phyloP scores from a whole-genome alignment of 2,329 filamentous ascomycete genomes.

The Colletotrichum higginsianum region DNA sequence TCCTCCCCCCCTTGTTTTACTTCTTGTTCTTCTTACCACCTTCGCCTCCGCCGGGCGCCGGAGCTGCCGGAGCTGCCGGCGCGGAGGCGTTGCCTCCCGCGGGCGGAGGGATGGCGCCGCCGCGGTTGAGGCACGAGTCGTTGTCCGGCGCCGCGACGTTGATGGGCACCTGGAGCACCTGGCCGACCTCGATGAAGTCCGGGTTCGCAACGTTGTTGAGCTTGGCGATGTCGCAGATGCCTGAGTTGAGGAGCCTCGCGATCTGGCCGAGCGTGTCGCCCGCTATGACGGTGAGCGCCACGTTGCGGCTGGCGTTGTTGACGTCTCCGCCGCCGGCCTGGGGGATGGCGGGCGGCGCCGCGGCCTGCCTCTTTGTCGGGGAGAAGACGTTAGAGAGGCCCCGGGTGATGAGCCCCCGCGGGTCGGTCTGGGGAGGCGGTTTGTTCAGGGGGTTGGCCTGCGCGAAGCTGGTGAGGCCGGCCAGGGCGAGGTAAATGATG shows the following conservation, averaged over 20 bases:
- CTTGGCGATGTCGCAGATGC: conserved; percentile 39
- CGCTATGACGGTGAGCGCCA: conserved; percentile 9
- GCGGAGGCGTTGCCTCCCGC: background rate
- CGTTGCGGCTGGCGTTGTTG: conserved; percentile 27
- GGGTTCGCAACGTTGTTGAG: conserved; percentile 33
- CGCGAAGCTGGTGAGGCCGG: conserved; percentile 18
- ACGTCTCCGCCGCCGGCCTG: background rate
- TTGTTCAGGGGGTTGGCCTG: conserved; percentile 21
- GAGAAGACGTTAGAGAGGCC: conserved; percentile 8
- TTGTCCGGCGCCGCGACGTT: conserved; percentile 36
- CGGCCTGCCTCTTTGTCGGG: conserved; percentile 17
- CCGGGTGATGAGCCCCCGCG: conserved; percentile 18
- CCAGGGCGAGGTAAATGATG: conserved; percentile 20
- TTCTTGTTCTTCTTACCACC: conserved; percentile 1
- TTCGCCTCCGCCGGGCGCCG: background rate
- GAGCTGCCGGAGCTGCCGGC: background rate
- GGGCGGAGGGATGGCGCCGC: conserved; percentile 21
- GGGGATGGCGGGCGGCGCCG: background rate
- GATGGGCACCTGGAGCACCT: conserved; percentile 23
- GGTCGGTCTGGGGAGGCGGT: background rate
- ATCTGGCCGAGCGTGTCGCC: conserved; percentile 35
- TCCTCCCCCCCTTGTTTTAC: background rate
- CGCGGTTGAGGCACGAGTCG: conserved; percentile 28
- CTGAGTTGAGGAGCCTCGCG: conserved; percentile 34
- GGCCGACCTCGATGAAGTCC: conserved; percentile 20